Evolutionary conservation across 2,329 filamentous ascomycete species (phyloP).

Genomic region (Zalaria obscura): DNA sequence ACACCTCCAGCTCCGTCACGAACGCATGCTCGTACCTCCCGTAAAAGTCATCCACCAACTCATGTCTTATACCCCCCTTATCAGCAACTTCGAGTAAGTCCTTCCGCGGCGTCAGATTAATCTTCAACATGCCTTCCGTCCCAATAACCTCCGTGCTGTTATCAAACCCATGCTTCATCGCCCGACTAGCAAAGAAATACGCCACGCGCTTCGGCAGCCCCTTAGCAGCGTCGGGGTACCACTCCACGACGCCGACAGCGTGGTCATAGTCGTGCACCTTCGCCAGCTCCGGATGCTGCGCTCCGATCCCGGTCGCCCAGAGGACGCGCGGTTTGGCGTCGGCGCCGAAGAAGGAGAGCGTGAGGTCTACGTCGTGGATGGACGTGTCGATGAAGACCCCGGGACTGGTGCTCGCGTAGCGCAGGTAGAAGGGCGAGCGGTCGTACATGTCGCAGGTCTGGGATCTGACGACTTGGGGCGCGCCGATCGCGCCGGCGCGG

Average conservation of each 20-base stretch:
- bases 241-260: conserved; percentile 50
- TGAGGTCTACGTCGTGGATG: conserved; percentile 55
- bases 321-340: conserved; percentile 41
- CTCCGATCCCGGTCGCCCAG: conserved; percentile 42
- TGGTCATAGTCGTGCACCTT: conserved; percentile 49
- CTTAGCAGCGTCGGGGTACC: conserved; percentile 35
- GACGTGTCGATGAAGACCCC: conserved; percentile 60
- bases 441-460: conserved; percentile 26
- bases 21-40: conserved; percentile 50
- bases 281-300: conserved; percentile 42
- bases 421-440: conserved; percentile 10
- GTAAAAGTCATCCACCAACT: conserved; percentile 48
- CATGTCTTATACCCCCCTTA: conserved; percentile 37
- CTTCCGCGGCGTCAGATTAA: conserved; percentile 43
- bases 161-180: conserved; percentile 55
- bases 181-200: conserved; percentile 48
- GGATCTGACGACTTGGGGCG: conserved; percentile 24
- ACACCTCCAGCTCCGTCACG: conserved; percentile 48
- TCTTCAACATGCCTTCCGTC: conserved; percentile 46
- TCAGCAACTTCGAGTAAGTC: conserved; percentile 44
- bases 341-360: conserved; percentile 48
- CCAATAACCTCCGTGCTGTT: conserved; percentile 55
- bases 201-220: conserved; percentile 34
- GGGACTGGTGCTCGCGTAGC: neutral
- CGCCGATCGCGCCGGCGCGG: conserved; percentile 17